Evolutionary conservation across 129 eudicot genomes (phyloP), one percentile per base, ranked within the genome.

Genomic region (Gnaphalium uliginosum): DNA sequence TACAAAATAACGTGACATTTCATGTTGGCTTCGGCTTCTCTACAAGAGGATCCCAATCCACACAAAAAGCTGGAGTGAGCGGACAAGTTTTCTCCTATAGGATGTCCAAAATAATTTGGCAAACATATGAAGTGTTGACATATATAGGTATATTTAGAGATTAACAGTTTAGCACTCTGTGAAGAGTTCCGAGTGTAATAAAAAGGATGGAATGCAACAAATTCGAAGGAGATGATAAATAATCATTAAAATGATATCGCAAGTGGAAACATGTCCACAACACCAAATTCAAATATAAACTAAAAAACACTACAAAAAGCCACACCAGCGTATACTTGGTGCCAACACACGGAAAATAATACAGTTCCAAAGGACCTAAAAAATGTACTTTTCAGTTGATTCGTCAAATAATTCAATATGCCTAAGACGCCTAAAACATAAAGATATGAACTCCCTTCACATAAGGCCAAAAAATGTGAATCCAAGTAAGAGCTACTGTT

Each of bases 401-500:
- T 4, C 32, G 22, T 26, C 17, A 15, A 8, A 26, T 25, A 50
- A 69, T 48, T 50, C 23, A 48, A 69, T 26, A 46, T 48, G 24
- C 35, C 59, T 22, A 41, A 23, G n/a, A 68, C 13, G 15, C 19
- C 35, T 69, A 69, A 69, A 73, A 1, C 37, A 33, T 9, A 22
- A 11, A 23, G 26, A 18, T 1, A 17, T 15, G 8, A 30, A 14
- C n/a, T 43, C 51, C 53, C 53, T 46, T 13, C 53, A 46, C 10
- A n/a, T 1, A n/a, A 54, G 8, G 60, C 11, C 24, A 54, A 54
- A 6, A 46, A 46, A 46, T 13, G 53, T 13, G 6, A 13, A 13
- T 46, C 53, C 53, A 46, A 3, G 53, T 4, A 46, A 46, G 14
- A 72, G 32, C 59, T 86, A 86, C 81, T 89, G 96, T 67, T 89